phyloP scores from a whole-genome alignment of 495 filamentous ascomycete genomes.

The Aspergillus leporis region DNA sequence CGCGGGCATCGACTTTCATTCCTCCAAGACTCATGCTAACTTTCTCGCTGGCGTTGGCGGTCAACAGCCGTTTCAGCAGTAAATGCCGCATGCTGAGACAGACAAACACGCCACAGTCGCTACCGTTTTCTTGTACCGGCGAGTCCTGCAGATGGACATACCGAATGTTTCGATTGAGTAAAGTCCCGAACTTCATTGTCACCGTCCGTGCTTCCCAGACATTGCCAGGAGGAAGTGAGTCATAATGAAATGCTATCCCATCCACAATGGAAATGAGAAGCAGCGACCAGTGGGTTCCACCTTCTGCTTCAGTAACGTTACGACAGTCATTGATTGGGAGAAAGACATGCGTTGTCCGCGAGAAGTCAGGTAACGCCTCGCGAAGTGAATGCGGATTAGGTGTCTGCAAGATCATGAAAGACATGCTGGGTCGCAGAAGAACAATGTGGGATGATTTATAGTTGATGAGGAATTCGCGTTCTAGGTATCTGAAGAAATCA shows the following conservation, averaged over 20 bases:
- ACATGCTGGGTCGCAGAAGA: constrained; percentile 90
- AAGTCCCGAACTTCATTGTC: constrained; percentile 56
- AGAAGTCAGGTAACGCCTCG: constrained; percentile 62
- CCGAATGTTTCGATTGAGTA: constrained; percentile 64
- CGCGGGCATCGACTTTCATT: constrained; percentile 71
- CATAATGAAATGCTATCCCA: constrained; percentile 93
- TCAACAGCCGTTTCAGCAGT: constrained; percentile 77
- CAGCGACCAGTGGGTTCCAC: constrained; percentile 93
- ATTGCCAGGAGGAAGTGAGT: constrained; percentile 80
- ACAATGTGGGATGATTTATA: constrained; percentile 82
- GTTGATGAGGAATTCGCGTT: constrained; percentile 76
- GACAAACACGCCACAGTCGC: constrained; percentile 95
- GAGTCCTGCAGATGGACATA: constrained; percentile 80
- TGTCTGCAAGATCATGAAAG: constrained; percentile 87
- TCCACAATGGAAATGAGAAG: constrained; percentile 88
- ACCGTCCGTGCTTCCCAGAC: constrained; percentile 67
- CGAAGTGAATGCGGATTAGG: constrained; percentile 69
- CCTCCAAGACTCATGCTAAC: constrained; percentile 91
- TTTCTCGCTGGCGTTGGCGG: constrained; percentile 72
- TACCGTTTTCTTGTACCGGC: constrained; percentile 89
- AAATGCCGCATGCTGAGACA: constrained; percentile 91
- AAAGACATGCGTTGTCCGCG: constrained; percentile 87
- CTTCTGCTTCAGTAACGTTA: constrained; percentile 74
- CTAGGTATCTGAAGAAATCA: constrained; percentile 66
- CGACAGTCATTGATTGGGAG: constrained; percentile 91